These are phyloP conservation scores for Fusarium robinianum DNA, from an alignment of 2,329 filamentous ascomycete genomes.

Conservation along the genomic window DNA sequence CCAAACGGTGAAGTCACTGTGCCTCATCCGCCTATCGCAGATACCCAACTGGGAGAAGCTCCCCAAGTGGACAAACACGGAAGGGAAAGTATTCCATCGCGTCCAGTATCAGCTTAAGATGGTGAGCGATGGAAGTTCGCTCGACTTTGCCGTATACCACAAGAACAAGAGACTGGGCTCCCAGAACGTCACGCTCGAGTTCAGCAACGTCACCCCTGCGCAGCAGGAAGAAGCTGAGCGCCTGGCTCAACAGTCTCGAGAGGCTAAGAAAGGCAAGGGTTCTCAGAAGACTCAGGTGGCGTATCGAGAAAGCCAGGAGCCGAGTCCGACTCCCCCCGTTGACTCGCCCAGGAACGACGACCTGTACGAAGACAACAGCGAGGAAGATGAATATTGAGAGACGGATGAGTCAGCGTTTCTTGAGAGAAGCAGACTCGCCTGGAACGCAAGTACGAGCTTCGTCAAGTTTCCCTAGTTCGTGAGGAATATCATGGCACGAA, in stretches of 20 bases:
- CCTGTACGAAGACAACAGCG: not conserved
- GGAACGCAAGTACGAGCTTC: too few relatives aligned
- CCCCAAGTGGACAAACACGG: slow-evolving; percentile 19
- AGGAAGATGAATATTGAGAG: not conserved
- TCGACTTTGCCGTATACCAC: slow-evolving; percentile 34
- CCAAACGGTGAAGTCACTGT: slow-evolving; percentile 21
- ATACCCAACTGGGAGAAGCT: slow-evolving; percentile 20
- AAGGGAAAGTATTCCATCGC: slow-evolving; percentile 8
- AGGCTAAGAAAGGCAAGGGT: not conserved
- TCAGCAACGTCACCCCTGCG: slow-evolving; percentile 6
- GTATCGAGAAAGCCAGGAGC: too few relatives aligned
- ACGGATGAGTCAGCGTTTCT: too few relatives aligned
- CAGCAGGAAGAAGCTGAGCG: not conserved
- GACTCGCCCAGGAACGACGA: not conserved
- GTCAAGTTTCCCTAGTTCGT: too few relatives aligned
- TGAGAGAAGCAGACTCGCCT: too few relatives aligned
- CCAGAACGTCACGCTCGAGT: slow-evolving; percentile 30
- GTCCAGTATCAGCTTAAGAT: slow-evolving; percentile 34
- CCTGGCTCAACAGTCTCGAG: not conserved
- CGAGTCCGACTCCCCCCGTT: not conserved
- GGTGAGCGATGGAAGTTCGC: slow-evolving; percentile 27
- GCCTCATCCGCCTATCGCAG: slow-evolving; percentile 21
- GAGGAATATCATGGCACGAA: not conserved
- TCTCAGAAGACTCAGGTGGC: too few relatives aligned
- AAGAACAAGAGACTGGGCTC: slow-evolving; percentile 26